A percentile compares a stretch with the other conserved stretches of the same genome.
Conservation (phyloP, 2,329 filamentous ascomycete species). For the Arthrinium puccinioides region DNA sequence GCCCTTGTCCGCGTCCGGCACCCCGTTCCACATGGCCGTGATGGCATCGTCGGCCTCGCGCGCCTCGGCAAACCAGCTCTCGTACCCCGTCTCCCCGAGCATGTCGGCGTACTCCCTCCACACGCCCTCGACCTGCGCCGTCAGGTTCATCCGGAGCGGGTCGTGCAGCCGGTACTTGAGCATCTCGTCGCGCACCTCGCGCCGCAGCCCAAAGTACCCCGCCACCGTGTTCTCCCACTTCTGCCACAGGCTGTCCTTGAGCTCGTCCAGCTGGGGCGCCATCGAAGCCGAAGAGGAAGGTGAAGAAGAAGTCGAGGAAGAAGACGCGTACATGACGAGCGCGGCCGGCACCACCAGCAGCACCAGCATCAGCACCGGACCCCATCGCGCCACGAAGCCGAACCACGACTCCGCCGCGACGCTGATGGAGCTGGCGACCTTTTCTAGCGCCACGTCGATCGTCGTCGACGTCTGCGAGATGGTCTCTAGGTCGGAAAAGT, state of each 20-base stretch:
- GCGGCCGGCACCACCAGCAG: neutral
- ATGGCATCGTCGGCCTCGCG: conserved; percentile 4
- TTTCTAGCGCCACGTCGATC: no score
- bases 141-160: neutral
- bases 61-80: conserved; percentile 4
- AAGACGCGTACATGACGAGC: no score
- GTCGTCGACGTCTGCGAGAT: no score
- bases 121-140: neutral
- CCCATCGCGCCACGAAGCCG: neutral
- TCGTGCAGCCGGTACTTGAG: neutral
- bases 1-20: neutral
- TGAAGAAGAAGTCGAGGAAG: no score
- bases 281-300: no score
- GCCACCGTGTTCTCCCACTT: no score
- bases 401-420: neutral
- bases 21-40: neutral
- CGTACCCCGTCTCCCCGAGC: conserved; percentile 2
- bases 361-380: neutral
- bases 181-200: no score
- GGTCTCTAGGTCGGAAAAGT: no score
- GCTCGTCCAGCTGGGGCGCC: neutral
- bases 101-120: conserved; percentile 1
- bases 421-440: no score
- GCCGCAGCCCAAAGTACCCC: neutral
- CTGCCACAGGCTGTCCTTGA: neutral